Evolutionary conservation across 768 basidiomycete genomes (phyloP).

Genomic region (Gymnopilus dilepis): DNA sequence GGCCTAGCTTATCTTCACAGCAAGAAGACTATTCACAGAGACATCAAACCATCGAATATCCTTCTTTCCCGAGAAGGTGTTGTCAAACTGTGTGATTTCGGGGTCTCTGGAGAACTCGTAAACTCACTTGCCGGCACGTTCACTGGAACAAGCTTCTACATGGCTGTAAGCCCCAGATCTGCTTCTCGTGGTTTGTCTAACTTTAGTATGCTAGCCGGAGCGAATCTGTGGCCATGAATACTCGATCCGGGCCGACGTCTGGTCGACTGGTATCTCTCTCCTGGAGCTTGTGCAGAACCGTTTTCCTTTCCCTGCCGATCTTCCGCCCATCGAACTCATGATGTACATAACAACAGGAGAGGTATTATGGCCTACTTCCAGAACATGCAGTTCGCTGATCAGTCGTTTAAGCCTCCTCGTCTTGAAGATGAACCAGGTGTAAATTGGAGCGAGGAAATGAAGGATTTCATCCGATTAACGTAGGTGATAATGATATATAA

Average conservation of each 20-base stretch:
- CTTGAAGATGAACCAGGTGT: conserved; percentile 75
- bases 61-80: conserved; percentile 88
- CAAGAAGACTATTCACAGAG: conserved; percentile 92
- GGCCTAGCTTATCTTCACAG: conserved; percentile 95
- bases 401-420: conserved; percentile 66
- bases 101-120: conserved; percentile 95
- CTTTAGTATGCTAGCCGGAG: conserved; percentile 67
- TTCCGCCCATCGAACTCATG: conserved; percentile 93
- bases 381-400: conserved; percentile 5
- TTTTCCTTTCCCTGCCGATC: conserved; percentile 93
- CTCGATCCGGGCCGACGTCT: conserved; percentile 95
- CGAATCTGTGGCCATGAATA: conserved; percentile 92
- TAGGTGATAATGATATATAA: conserved; percentile 45
- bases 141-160: conserved; percentile 97
- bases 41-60: conserved; percentile 94
- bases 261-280: conserved; percentile 95
- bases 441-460: conserved; percentile 84
- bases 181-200: conserved; percentile 14
- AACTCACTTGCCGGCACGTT: conserved; percentile 93
- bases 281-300: conserved; percentile 93
- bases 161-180: conserved; percentile 78
- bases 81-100: conserved; percentile 95
- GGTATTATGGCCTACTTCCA: conserved; percentile 40
- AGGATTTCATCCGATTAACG: conserved; percentile 89
- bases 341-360: conserved; percentile 86